phyloP scores from a whole-genome alignment of 768 basidiomycete genomes.

The Auriscalpium orientale region DNA sequence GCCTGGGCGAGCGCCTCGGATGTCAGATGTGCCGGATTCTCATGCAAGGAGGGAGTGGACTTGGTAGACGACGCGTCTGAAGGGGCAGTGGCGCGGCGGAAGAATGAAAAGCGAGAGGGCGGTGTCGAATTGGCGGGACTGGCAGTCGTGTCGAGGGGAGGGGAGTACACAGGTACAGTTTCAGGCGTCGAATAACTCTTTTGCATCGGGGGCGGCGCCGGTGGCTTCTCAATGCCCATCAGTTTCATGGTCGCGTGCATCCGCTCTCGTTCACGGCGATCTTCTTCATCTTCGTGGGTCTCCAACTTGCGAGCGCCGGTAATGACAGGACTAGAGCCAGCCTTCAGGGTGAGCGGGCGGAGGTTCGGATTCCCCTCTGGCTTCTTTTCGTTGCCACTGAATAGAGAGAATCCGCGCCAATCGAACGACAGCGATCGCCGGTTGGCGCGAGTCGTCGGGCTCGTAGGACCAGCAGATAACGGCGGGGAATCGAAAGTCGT shows the following conservation, averaged over 20 bases:
- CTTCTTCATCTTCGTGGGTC: slow-evolving; percentile 88
- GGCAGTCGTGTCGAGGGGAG: slow-evolving; percentile 19
- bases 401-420: slow-evolving; percentile 74
- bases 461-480: slow-evolving; percentile 14
- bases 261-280: slow-evolving; percentile 78
- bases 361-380: slow-evolving; percentile 42
- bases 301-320: slow-evolving; percentile 73
- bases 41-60: slow-evolving; percentile 32
- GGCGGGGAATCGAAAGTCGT: slow-evolving; percentile 25
- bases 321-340: slow-evolving; percentile 48
- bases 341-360: slow-evolving; percentile 67
- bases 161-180: slow-evolving; percentile 9
- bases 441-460: slow-evolving; percentile 28
- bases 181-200: slow-evolving; percentile 34
- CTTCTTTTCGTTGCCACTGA: slow-evolving; percentile 59
- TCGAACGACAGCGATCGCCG: slow-evolving; percentile 80
- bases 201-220: slow-evolving; percentile 33
- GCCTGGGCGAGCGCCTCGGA: slow-evolving; percentile 72
- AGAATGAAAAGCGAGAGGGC: slow-evolving; percentile 60
- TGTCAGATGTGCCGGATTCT: slow-evolving; percentile 40
- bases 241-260: slow-evolving; percentile 88
- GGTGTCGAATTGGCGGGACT: slow-evolving; percentile 25
- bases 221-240: slow-evolving; percentile 79
- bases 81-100: slow-evolving; percentile 43
- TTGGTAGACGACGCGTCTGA: slow-evolving; percentile 44